Percentiles rank a stretch among this genome's conserved stretches.
These are phyloP conservation scores for Chytriomyces hyalinus DNA, from an alignment of 192 early-diverging fungal species.

Conservation along the genomic window DNA sequence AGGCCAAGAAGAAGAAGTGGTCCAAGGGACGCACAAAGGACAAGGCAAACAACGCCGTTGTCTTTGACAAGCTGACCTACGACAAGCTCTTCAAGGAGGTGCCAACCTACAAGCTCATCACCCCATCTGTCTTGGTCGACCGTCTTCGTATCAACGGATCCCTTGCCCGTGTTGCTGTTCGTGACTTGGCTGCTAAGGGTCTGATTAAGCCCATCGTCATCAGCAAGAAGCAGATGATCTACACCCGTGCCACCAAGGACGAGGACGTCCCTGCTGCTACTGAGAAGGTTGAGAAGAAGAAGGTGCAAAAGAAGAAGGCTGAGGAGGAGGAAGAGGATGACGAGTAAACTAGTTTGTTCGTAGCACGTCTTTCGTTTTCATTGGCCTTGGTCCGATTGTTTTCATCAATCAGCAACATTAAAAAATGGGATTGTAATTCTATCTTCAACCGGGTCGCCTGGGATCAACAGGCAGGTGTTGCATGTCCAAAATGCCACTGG, in stretches of 20 bases:
- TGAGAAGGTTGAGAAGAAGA: constrained; percentile 1
- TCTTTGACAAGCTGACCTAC: constrained; percentile 96
- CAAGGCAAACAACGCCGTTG: constrained; percentile 99
- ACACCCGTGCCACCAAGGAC: constrained; percentile 64
- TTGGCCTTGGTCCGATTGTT: too few relatives aligned
- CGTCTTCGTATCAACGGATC: constrained; percentile 98
- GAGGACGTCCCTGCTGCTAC: constrained; percentile 15
- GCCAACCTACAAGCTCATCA: constrained; percentile 99
- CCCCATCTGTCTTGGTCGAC: constrained; percentile 97
- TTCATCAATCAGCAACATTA: too few relatives aligned
- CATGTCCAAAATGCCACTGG: too few relatives aligned
- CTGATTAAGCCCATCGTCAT: constrained; percentile 88
- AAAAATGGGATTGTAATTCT: too few relatives aligned
- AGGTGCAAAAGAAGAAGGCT: not conserved
- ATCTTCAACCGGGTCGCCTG: too few relatives aligned
- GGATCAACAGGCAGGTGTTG: too few relatives aligned
- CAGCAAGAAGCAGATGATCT: constrained; percentile 85
- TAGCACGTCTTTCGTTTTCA: too few relatives aligned
- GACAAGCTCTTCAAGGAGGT: constrained; percentile 99
- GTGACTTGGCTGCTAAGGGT: constrained; percentile 90
- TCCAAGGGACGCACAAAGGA: constrained; percentile 99
- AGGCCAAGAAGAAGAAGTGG: constrained; percentile 86
- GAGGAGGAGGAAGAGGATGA: constrained; percentile 20
- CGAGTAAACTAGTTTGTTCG: not conserved
- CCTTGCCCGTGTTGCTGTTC: constrained; percentile 92